Evolutionary conservation across 768 basidiomycete genomes (phyloP), one percentile per base, ranked within the genome.

Genomic region (Mycena olivaceomarginata): DNA sequence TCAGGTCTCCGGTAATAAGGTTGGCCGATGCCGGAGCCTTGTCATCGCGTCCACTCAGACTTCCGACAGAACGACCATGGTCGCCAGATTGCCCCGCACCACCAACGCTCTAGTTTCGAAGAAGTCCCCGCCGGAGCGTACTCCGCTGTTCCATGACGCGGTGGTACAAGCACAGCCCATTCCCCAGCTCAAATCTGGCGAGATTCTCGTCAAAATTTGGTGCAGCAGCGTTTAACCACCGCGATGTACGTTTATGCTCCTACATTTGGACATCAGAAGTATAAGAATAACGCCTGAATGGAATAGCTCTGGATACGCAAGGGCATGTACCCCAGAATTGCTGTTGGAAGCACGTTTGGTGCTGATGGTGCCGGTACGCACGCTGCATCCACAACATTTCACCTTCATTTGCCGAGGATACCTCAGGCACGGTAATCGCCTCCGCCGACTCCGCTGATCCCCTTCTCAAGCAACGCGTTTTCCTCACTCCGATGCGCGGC

Each of bases 221-320:
- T 22, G 94, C 95, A 16, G 94, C 89, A 0, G 92, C 90, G 18
- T 95, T 95, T 87, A 97, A 97, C 82, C 95, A 93, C 81, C 89
- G 93, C 81, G 95, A 96, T 80, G 94, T 94, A 75, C 63, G 83
- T 78, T 20, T 53, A 41, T 56, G 4, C 39, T 18, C 8, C 45
- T 43, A 9, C 22, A 25, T 15, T n/a, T n/a, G 8, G 40, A 5
- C 18, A n/a, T 53, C 51, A 48, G 31, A 31, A 31, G 31, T 40
- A 9, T 45, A 10, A 4, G 12, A 10, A 11, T 41, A 51, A 8
- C 5, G 31, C 2, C 5, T 18, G n/a, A 18, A 57, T 48, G 56
- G 12, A 51, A 20, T 77, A 96, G 95, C 86, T 95, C 13, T 96
- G 95, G 95, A 92, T 94, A 45, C 89, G 94, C 31, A 90, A 89